phyloP scores from a whole-genome alignment of 2,329 filamentous ascomycete genomes.

The Pseudocercospora macadamiae region DNA sequence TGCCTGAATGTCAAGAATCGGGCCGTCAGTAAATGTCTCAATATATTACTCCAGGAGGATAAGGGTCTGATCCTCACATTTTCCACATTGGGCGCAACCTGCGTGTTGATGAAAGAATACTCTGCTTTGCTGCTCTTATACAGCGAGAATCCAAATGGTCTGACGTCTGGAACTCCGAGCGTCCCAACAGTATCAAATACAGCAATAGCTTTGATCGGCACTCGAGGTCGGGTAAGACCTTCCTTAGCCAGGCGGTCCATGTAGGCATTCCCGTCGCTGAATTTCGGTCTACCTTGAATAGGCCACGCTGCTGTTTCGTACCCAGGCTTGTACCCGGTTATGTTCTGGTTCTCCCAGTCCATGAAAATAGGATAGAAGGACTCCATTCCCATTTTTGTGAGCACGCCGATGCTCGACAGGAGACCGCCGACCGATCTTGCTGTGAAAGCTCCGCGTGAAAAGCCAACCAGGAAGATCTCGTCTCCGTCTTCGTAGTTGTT shows the following conservation, averaged over 20 bases:
- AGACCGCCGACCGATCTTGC: slow-evolving; percentile 45
- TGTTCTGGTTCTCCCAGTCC: slow-evolving; percentile 35
- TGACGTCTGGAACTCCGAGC: slow-evolving; percentile 48
- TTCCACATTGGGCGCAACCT: slow-evolving; percentile 39
- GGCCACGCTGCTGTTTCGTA: slow-evolving; percentile 20
- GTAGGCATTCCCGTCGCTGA: slow-evolving; percentile 45
- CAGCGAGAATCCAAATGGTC: slow-evolving; percentile 29
- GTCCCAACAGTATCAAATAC: slow-evolving; percentile 49
- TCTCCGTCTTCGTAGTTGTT: slow-evolving; percentile 57
- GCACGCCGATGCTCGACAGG: slow-evolving; percentile 46
- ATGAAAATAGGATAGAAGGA: slow-evolving; percentile 34
- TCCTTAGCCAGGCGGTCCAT: slow-evolving; percentile 39
- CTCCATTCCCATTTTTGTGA: slow-evolving; percentile 36
- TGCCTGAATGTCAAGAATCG: too few relatives aligned
- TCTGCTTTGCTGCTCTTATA: slow-evolving; percentile 29
- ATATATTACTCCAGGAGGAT: too few relatives aligned
- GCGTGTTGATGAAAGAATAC: slow-evolving; percentile 50
- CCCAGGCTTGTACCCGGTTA: slow-evolving; percentile 18
- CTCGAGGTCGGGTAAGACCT: slow-evolving; percentile 31
- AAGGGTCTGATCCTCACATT: too few relatives aligned
- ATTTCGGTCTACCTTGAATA: slow-evolving; percentile 42
- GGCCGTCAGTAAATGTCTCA: too few relatives aligned
- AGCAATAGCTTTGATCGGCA: slow-evolving; percentile 42
- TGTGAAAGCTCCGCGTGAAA: slow-evolving; percentile 43
- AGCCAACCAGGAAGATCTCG: slow-evolving; percentile 47